A percentile compares a stretch with the other conserved stretches of the same genome.
Evolutionary conservation across 1,284 basidiomycete genomes (phyloP).

Genomic region (Sutorius eximius): DNA sequence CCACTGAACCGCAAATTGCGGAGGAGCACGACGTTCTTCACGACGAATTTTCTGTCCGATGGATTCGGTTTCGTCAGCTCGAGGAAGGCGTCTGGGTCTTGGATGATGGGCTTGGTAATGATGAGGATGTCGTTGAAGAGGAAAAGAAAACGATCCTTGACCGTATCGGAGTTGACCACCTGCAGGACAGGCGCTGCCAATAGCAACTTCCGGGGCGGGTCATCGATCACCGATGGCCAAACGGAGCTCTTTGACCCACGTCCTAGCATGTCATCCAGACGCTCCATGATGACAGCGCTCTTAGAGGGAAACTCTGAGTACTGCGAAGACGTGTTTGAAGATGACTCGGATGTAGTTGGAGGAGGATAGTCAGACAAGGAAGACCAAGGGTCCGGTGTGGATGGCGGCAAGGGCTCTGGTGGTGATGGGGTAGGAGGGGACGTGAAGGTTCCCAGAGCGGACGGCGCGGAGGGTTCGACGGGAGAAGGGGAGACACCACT

Average conservation of each 20-base stretch:
- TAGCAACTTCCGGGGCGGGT: conserved; percentile 85
- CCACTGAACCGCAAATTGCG: conserved; percentile 67
- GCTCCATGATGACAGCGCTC: conserved; percentile 55
- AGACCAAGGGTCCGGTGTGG: conserved; percentile 67
- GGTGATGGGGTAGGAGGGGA: conserved; percentile 47
- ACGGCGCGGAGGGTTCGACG: conserved; percentile 18
- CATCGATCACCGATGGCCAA: conserved; percentile 70
- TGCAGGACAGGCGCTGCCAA: conserved; percentile 88
- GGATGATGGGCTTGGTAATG: conserved; percentile 72
- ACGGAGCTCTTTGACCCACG: conserved; percentile 60
- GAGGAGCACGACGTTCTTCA: conserved; percentile 85
- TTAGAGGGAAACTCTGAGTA: conserved; percentile 40
- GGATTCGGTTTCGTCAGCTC: conserved; percentile 63
- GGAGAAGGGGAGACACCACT: conserved; percentile 27
- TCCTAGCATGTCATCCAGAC: conserved; percentile 65
- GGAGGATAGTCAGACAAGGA: conserved; percentile 39
- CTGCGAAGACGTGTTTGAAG: conserved; percentile 48
- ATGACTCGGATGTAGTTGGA: conserved; percentile 47
- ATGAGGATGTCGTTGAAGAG: conserved; percentile 94
- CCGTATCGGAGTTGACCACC: conserved; percentile 89
- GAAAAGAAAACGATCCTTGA: conserved; percentile 96
- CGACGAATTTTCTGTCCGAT: conserved; percentile 80
- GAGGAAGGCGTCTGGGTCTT: conserved; percentile 60
- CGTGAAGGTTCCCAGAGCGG: conserved; percentile 26
- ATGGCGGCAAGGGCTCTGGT: conserved; percentile 57